Conservation (phyloP, 805 yeast genomes). For the Candida insectorum region DNA sequence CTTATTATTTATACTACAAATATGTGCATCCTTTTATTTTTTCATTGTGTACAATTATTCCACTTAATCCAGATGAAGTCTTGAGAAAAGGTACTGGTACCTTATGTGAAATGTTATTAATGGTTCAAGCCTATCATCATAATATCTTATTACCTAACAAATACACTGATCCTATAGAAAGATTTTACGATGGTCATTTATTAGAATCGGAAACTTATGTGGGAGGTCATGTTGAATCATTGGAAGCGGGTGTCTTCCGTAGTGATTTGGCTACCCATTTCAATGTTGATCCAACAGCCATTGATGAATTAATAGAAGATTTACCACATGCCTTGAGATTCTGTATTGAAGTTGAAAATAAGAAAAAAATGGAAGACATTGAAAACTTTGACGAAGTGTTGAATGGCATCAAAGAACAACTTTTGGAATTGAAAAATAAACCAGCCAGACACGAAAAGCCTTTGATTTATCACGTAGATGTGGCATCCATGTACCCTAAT, state of each 20-base stretch:
- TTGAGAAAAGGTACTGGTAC: slow-evolving; percentile 98
- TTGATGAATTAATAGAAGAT: slow-evolving; percentile 74
- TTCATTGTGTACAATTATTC: slow-evolving; percentile 92
- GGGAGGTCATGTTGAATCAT: slow-evolving; percentile 97
- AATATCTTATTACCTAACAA: slow-evolving; percentile 86
- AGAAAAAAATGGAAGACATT: slow-evolving; percentile 70
- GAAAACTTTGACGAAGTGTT: slow-evolving; percentile 76
- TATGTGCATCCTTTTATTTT: slow-evolving; percentile 97
- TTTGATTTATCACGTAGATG: slow-evolving; percentile 94
- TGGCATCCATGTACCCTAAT: slow-evolving; percentile 98
- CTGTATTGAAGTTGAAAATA: slow-evolving; percentile 78
- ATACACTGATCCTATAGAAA: slow-evolving; percentile 88
- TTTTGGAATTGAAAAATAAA: slow-evolving; percentile 56
- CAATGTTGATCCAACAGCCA: slow-evolving; percentile 72
- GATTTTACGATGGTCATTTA: slow-evolving; percentile 92
- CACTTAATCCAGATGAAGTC: slow-evolving; percentile 94
- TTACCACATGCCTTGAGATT: slow-evolving; percentile 76
- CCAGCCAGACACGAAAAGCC: slow-evolving; percentile 77
- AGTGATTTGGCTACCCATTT: slow-evolving; percentile 79
- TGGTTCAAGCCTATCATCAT: slow-evolving; percentile 89
- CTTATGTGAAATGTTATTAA: slow-evolving; percentile 92
- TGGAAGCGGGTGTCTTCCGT: slow-evolving; percentile 97
- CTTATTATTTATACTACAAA: slow-evolving; percentile 91
- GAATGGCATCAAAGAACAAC: slow-evolving; percentile 48
- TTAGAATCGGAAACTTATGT: slow-evolving; percentile 95